Evolutionary conservation across 257 asterid species (phyloP).

Genomic region (Hygrophila difformis): DNA sequence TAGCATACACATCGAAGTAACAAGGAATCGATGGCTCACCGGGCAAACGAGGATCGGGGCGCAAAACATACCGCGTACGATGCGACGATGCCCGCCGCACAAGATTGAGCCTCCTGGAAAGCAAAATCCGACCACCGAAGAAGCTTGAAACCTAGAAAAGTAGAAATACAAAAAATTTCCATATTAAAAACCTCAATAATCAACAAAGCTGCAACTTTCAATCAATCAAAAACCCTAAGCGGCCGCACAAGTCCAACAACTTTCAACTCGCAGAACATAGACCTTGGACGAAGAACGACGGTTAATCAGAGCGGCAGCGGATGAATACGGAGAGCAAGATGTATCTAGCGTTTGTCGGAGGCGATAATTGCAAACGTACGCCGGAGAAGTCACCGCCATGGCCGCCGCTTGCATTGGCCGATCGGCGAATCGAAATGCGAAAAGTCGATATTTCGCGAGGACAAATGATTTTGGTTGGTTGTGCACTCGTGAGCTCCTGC

Average conservation of each 20-base stretch:
- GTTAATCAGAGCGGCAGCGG: constrained; percentile 22
- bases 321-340: constrained; percentile 33
- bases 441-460: neutral
- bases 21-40: constrained; percentile 12
- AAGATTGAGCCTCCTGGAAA: constrained; percentile 19
- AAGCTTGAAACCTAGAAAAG: constrained; percentile 31
- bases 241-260: neutral
- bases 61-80: constrained; percentile 10
- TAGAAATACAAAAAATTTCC: neutral
- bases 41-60: constrained; percentile 9
- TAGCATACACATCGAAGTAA: constrained; percentile 8
- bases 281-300: constrained; percentile 24
- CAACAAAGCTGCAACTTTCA: neutral
- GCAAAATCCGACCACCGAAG: constrained; percentile 23
- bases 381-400: constrained; percentile 35
- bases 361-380: constrained; percentile 19
- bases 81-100: constrained; percentile 14
- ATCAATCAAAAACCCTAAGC: neutral
- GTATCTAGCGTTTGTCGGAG: constrained; percentile 32
- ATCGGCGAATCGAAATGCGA: constrained; percentile 10
- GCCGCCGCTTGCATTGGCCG: constrained; percentile 21
- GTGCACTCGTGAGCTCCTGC: too few species aligned
- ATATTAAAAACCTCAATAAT: neutral
- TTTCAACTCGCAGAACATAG: neutral
- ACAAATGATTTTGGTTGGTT: constrained; percentile 12